Base-by-base conservation (phyloP, 106 monocot species). In the Agapanthus africanus region DNA sequence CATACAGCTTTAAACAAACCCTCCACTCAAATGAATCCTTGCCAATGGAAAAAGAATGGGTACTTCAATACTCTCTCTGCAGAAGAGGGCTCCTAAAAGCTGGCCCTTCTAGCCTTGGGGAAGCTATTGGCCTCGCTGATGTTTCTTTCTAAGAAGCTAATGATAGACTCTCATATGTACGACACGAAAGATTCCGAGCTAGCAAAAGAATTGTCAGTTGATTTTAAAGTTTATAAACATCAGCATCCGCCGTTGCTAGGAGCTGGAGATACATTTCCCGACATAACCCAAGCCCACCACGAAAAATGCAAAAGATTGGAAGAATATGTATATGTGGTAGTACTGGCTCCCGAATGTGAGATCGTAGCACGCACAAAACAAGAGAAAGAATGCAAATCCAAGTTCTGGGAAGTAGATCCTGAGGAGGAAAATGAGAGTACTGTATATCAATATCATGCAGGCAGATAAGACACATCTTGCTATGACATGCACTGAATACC, bases 211-310 rank as follows among this genome's bases (percentile, higher is more conserved):
- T 56, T 39, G 56, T 70, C 54, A 36, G 39, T 38, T 4, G 4
- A 19, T 18, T 1, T 6, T 37, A 13, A 15, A 38, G 18, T 23
- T 18, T 11, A 4, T n/a, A n/a, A 52, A 31, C 10, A 18, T n/a
- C 32, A 38, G 16, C n/a, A 23, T 40, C 31, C 30, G 11, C 19
- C 23, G 21, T 27, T 40, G 44, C 70, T 78, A 82, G n/a, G 74
- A 76, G 38, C 68, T 70, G 59, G 83, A 66, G 50, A 69, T 66
- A 35, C 69, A 63, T 15, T 37, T 80, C 28, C 85, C 85, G 22
- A 85, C 85, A 62, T 70, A 81, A 30, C 85, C 85, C 11, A 75
- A 64, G 18, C 85, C 85, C 71, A 85, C 59, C 4, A 80, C 57
- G 6, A 80, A 64, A 56, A 81, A 85, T 5, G 85, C 77, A 52